Conservation (phyloP, 2,329 filamentous ascomycete species). For the Paecilomyces sp. region DNA sequence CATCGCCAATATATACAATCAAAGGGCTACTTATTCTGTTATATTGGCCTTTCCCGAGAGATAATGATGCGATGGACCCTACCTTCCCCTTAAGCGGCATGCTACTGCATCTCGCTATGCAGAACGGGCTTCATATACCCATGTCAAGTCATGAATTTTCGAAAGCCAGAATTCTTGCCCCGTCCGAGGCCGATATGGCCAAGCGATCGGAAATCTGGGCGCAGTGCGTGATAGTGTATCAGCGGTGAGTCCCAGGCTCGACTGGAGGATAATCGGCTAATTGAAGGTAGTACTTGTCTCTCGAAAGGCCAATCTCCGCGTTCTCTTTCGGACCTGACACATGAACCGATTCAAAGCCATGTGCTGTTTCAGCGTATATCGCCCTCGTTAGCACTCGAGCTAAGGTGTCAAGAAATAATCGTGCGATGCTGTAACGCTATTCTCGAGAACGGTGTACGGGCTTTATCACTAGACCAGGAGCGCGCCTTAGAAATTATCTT, state of each 20-base stretch:
- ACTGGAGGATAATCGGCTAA: neutral
- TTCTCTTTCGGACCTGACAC: slow-evolving; percentile 25
- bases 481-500: slow-evolving; percentile 29
- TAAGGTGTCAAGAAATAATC: slow-evolving; percentile 31
- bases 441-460: slow-evolving; percentile 30
- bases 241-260: slow-evolving; percentile 19
- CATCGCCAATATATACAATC: slow-evolving; percentile 25
- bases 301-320: slow-evolving; percentile 31
- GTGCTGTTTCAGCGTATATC: slow-evolving; percentile 27
- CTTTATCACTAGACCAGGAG: slow-evolving; percentile 32
- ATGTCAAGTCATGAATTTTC: slow-evolving; percentile 37
- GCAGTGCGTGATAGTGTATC: slow-evolving; percentile 32
- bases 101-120: slow-evolving; percentile 36
- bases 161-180: slow-evolving; percentile 20
- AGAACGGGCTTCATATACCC: slow-evolving; percentile 36
- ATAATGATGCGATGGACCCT: slow-evolving; percentile 22
- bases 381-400: slow-evolving; percentile 24
- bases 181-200: slow-evolving; percentile 27
- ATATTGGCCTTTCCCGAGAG: slow-evolving; percentile 35
- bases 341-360: slow-evolving; percentile 27
- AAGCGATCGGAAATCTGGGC: slow-evolving; percentile 35
- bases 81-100: slow-evolving; percentile 30
- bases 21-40: slow-evolving; percentile 31
- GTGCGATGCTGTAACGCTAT: slow-evolving; percentile 28
- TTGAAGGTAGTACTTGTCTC: slow-evolving; percentile 23